Conservation (phyloP, 306 rosid genomes). For the Malus orientalis region DNA sequence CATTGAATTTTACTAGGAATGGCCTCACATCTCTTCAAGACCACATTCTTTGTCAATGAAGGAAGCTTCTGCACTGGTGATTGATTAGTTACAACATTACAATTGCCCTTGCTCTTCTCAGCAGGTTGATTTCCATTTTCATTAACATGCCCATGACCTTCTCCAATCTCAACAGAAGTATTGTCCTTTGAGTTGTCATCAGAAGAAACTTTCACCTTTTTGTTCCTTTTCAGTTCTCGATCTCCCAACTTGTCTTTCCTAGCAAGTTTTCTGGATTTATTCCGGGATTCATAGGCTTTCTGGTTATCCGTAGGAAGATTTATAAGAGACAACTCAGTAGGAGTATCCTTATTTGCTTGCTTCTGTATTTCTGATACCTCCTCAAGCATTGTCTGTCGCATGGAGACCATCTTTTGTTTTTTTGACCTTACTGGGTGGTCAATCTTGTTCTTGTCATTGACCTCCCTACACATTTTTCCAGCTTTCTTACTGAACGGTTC, state of each 20-base stretch:
- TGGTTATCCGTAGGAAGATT: constrained; percentile 17
- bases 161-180: background rate
- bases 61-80: constrained; percentile 23
- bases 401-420: constrained; percentile 32
- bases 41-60: constrained; percentile 16
- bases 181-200: constrained; percentile 12
- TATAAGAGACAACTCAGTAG: constrained; percentile 17
- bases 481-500: constrained; percentile 18
- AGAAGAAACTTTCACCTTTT: constrained; percentile 31
- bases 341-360: constrained; percentile 17
- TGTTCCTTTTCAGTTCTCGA: constrained; percentile 18
- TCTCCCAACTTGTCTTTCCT: constrained; percentile 21
- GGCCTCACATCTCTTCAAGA: constrained; percentile 45
- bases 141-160: background rate
- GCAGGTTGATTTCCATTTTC: constrained; percentile 16
- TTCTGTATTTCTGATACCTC: constrained; percentile 24
- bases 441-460: constrained; percentile 2
- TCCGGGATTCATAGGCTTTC: constrained; percentile 2
- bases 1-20: constrained; percentile 33
- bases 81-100: constrained; percentile 20
- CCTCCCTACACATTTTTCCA: constrained; percentile 19
- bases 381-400: constrained; percentile 16
- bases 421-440: constrained; percentile 20
- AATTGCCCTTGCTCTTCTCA: constrained; percentile 12
- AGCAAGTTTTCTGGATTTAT: constrained; percentile 11